A percentile compares a stretch with the other conserved stretches of the same genome.
Evolutionary conservation across 2,329 filamentous ascomycete species (phyloP).

Genomic region (Neonectria sp.): DNA sequence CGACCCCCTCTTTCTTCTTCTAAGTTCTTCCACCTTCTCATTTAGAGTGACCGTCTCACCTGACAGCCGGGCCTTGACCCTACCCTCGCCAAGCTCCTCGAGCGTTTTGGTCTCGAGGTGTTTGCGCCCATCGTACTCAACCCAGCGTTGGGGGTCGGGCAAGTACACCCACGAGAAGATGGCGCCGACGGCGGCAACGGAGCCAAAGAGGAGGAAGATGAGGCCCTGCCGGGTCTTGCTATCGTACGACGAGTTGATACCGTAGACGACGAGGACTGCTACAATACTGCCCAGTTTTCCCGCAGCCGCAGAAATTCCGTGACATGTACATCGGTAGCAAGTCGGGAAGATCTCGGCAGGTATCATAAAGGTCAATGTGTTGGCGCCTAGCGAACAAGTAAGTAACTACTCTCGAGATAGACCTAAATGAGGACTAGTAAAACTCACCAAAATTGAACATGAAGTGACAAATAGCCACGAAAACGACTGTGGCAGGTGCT

Average conservation of each 20-base stretch:
- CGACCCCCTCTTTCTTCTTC: slow-evolving; percentile 49
- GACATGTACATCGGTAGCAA: slow-evolving; percentile 73
- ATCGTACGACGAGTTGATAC: slow-evolving; percentile 62
- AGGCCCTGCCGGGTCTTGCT: slow-evolving; percentile 62
- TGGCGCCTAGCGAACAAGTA: slow-evolving; percentile 61
- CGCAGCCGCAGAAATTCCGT: slow-evolving; percentile 73
- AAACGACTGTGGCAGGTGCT: slow-evolving; percentile 63
- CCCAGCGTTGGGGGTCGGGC: slow-evolving; percentile 62
- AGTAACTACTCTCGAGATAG: slow-evolving; percentile 13
- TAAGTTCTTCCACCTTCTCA: slow-evolving; percentile 60
- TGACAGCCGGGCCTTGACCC: slow-evolving; percentile 59
- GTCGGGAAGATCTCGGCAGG: slow-evolving; percentile 77
- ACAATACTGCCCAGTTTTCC: slow-evolving; percentile 72
- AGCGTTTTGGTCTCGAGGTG: slow-evolving; percentile 63
- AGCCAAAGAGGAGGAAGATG: slow-evolving; percentile 66
- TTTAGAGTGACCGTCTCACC: slow-evolving; percentile 62
- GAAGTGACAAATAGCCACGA: slow-evolving; percentile 68
- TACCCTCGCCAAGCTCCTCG: slow-evolving; percentile 66
- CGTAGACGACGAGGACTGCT: slow-evolving; percentile 65
- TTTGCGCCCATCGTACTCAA: slow-evolving; percentile 54
- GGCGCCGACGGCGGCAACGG: slow-evolving; percentile 64
- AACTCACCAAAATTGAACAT: slow-evolving; percentile 68
- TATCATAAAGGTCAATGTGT: slow-evolving; percentile 75
- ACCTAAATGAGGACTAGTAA: neutral
- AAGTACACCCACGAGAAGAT: slow-evolving; percentile 68